Conservation (phyloP, 1,284 basidiomycete genomes). For the Austropuccinia psidii region DNA sequence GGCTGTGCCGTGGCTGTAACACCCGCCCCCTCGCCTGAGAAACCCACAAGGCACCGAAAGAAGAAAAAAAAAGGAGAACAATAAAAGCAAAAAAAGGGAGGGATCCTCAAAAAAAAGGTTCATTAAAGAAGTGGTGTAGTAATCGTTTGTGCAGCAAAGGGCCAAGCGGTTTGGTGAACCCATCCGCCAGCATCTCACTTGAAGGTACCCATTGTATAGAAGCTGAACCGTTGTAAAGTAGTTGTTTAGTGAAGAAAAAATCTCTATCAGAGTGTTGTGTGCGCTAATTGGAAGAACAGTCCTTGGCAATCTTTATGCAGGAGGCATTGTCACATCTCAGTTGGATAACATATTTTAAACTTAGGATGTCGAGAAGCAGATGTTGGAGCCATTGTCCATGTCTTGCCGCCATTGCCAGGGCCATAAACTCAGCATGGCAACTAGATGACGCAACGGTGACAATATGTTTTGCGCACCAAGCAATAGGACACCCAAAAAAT, state of each 20-base stretch:
- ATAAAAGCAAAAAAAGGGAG: too few species aligned
- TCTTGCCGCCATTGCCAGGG: neutral
- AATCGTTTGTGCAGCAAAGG: too few species aligned
- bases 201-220: neutral
- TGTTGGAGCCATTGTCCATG: neutral
- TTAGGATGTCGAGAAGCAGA: neutral
- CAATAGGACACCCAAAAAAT: neutral
- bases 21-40: too few species aligned
- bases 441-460: neutral
- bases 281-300: slow-evolving; percentile 20
- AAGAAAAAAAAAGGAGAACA: too few species aligned
- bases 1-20: too few species aligned
- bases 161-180: neutral
- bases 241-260: slow-evolving; percentile 1
- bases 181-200: neutral
- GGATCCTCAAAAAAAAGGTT: too few species aligned
- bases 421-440: slow-evolving; percentile 27
- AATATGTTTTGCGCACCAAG: neutral
- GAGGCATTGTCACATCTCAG: neutral
- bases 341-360: neutral
- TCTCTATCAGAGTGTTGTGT: slow-evolving; percentile 1
- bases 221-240: neutral
- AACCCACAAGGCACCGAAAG: too few species aligned
- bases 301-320: neutral
- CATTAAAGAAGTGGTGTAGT: too few species aligned